Evolutionary conservation across 2,329 filamentous ascomycete genomes (phyloP), one percentile per base, ranked within the genome.

Genomic region (Talaromyces sp.): DNA sequence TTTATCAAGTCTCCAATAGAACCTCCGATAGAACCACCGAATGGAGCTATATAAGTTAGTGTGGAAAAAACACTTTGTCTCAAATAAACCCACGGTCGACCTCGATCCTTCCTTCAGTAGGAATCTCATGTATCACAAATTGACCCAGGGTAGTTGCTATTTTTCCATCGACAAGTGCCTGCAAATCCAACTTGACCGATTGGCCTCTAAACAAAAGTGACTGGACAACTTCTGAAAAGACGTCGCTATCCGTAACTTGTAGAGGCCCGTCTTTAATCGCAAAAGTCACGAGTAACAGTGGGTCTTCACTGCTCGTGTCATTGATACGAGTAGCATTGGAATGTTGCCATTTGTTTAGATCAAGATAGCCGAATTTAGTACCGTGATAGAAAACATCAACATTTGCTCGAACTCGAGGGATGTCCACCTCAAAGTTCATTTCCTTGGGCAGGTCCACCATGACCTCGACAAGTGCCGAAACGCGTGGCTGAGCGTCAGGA

Each of bases 401-500:
- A 58, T 84, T 83, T 2, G 93, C 91, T 57, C 86, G 85, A 54
- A 99, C 85, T 61, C 82, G 83, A 41, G 87, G 87, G 48, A 97
- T 90, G 63, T 89, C 86, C 56, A 99, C 77, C 56, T 88, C 85
- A 65, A 97, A 88, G 69, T 96, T 92, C 81, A 97, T 88, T 71
- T 96, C 89, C 50, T 90, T 83, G 0, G 94, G 94, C 35, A 97
- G 74, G 11, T 81, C 85, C 27, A 95, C 88, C 19, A 92, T 80
- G 11, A 92, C 92, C 62, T 90, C 81, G 52, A 97, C 88, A 21
- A 88, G 87, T 3, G 92, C 92, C 31, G 91, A 96, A 17, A 99
- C 87, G 58, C 84, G 87, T 10, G 92, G 92, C 58, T 88, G 85
- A 3, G 88, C 81, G 56, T 88, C 85, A 0, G 91, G 89, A 11